Evolutionary conservation across 2,329 filamentous ascomycete species (phyloP).

Genomic region (Neofusicoccum laricinum): DNA sequence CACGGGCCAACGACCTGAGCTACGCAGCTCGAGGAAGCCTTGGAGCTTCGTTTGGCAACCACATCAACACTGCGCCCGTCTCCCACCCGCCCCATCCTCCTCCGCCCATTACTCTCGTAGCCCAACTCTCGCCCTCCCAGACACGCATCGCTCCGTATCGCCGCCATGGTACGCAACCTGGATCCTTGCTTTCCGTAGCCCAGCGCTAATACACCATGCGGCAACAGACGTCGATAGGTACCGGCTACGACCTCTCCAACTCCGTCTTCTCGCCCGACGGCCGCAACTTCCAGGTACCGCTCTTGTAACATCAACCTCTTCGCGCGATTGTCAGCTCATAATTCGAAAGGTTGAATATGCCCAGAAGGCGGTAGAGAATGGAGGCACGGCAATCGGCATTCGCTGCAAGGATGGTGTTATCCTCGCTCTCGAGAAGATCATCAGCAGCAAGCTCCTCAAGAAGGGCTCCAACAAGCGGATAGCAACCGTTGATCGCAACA

Average conservation of each 20-base stretch:
- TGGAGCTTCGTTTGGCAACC: constrained; percentile 17
- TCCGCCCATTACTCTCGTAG: not conserved
- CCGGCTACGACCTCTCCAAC: constrained; percentile 98
- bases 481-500: constrained; percentile 86
- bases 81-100: constrained; percentile 12
- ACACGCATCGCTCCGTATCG: not conserved
- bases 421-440: constrained; percentile 92
- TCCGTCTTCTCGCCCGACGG: constrained; percentile 99
- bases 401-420: constrained; percentile 96
- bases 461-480: constrained; percentile 96
- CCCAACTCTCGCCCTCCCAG: not conserved
- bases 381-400: constrained; percentile 93
- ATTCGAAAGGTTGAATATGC: constrained; percentile 76
- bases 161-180: not conserved
- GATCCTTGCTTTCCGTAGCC: not conserved
- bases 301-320: not conserved
- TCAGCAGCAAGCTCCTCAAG: constrained; percentile 93
- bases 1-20: not conserved
- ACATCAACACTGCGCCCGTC: constrained; percentile 4
- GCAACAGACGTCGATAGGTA: constrained; percentile 93
- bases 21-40: constrained; percentile 13
- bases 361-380: constrained; percentile 97
- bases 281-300: constrained; percentile 86
- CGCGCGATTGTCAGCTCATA: constrained; percentile 11
- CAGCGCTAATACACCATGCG: constrained; percentile 1